phyloP scores from a whole-genome alignment of 2,329 filamentous ascomycete genomes.

The Paraconiothyrium brasiliense region DNA sequence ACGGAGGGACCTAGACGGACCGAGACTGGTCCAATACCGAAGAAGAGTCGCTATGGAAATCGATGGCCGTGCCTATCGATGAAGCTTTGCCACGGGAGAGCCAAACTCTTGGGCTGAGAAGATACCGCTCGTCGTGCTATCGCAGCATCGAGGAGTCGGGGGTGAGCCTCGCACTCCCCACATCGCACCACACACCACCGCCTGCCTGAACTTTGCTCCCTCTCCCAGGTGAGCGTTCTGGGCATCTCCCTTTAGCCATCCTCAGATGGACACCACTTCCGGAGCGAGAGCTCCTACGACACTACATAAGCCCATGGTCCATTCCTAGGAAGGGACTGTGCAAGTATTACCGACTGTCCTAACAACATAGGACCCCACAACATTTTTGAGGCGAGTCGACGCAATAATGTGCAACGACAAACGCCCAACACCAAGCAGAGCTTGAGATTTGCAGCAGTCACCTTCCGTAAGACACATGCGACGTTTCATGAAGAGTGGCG shows the following conservation, averaged over 20 bases:
- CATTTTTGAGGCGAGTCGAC: slow-evolving; percentile 8
- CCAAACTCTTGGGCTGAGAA: slow-evolving; percentile 2
- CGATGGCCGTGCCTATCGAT: neutral
- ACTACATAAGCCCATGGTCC: slow-evolving; percentile 10
- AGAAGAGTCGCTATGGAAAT: neutral
- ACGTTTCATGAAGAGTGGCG: slow-evolving; percentile 5
- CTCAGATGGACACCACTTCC: neutral
- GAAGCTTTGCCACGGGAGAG: slow-evolving; percentile 9
- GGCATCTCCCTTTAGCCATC: slow-evolving; percentile 2
- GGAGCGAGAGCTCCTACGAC: slow-evolving; percentile 3
- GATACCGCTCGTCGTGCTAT: slow-evolving; percentile 13
- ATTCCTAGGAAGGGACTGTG: slow-evolving; percentile 14
- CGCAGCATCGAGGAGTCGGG: slow-evolving; percentile 13
- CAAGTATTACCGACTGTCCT: neutral
- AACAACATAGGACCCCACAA: neutral
- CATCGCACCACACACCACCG: slow-evolving; percentile 13
- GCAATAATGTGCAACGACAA: slow-evolving; percentile 2
- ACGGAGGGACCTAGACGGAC: neutral
- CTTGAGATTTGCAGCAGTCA: slow-evolving; percentile 12
- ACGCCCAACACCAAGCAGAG: slow-evolving; percentile 16
- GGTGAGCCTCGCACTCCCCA: slow-evolving; percentile 13
- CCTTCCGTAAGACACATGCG: slow-evolving; percentile 12
- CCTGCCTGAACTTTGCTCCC: slow-evolving; percentile 9
- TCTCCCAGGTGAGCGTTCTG: slow-evolving; percentile 15
- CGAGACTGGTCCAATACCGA: neutral